Conservation (phyloP, 495 filamentous ascomycete species). For the Penicillium fimorum region DNA sequence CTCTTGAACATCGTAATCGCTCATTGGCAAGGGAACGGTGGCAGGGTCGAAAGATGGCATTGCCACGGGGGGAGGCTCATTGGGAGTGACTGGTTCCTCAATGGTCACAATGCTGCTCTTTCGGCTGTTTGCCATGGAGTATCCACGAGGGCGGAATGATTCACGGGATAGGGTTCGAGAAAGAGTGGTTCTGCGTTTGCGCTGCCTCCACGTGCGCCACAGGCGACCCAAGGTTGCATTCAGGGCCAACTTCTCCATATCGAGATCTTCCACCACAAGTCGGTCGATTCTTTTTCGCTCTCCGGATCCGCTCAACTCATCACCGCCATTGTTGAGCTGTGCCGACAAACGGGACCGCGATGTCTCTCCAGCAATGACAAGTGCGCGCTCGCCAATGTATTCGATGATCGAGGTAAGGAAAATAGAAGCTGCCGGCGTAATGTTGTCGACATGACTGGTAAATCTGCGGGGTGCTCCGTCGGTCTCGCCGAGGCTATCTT, state of each 20-base stretch:
- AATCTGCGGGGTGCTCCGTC: slow-evolving; percentile 52
- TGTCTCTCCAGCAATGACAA: slow-evolving; percentile 85
- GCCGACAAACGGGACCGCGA: slow-evolving; percentile 66
- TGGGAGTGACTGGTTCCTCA: slow-evolving; percentile 33
- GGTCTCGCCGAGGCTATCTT: slow-evolving; percentile 62
- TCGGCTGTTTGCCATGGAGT: slow-evolving; percentile 30
- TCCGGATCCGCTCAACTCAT: slow-evolving; percentile 18
- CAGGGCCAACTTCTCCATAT: slow-evolving; percentile 90
- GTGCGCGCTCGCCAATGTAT: slow-evolving; percentile 86
- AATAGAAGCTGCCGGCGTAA: slow-evolving; percentile 90
- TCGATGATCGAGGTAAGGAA: slow-evolving; percentile 94
- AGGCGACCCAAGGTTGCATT: slow-evolving; percentile 82
- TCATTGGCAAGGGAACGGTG: slow-evolving; percentile 61
- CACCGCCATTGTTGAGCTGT: slow-evolving; percentile 29
- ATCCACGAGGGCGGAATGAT: slow-evolving; percentile 41
- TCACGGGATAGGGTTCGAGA: slow-evolving; percentile 44
- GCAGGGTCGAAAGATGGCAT: slow-evolving; percentile 45
- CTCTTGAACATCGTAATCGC: slow-evolving; percentile 68
- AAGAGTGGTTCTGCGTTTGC: slow-evolving; percentile 48
- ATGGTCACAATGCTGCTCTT: slow-evolving; percentile 41
- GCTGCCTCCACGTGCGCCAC: slow-evolving; percentile 96
- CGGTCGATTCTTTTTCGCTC: slow-evolving; percentile 50
- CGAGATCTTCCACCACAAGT: slow-evolving; percentile 80
- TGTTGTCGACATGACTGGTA: slow-evolving; percentile 59
- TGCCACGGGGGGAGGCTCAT: slow-evolving; percentile 19